Percentiles rank a stretch among this genome's conserved stretches.
Evolutionary conservation across 441 rosid species (phyloP).

Genomic region (Corymbia calophylla): DNA sequence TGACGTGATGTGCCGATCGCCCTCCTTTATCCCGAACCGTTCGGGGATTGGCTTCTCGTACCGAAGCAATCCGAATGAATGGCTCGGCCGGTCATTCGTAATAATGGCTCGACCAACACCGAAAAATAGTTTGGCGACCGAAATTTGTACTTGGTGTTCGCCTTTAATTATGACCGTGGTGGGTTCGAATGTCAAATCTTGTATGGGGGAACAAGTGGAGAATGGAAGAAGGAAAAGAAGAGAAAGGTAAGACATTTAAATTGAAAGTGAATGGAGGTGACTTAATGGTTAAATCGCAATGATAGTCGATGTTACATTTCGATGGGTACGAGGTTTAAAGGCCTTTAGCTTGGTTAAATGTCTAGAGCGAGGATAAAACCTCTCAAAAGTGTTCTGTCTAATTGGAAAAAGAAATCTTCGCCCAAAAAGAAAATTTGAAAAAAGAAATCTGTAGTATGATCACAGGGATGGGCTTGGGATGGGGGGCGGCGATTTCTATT

Average conservation of each 20-base stretch:
- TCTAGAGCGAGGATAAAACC: background rate
- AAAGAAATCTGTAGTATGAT: background rate
- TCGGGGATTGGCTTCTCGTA: background rate
- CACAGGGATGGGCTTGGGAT: fast-evolving
- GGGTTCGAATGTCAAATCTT: background rate
- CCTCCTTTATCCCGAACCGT: background rate
- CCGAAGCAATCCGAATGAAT: background rate
- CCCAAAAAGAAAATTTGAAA: too few relatives aligned
- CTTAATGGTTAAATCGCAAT: background rate
- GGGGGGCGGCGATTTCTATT: background rate
- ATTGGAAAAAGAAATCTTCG: background rate
- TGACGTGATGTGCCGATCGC: background rate
- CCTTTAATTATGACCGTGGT: background rate
- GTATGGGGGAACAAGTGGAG: background rate
- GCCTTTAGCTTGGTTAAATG: background rate
- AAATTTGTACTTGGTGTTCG: background rate
- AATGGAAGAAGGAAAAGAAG: background rate
- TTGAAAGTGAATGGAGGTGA: background rate
- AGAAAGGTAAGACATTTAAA: background rate
- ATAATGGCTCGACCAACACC: background rate
- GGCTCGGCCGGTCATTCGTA: background rate
- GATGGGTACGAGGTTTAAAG: background rate
- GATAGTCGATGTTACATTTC: background rate
- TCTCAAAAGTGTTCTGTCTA: background rate
- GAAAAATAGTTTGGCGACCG: background rate